These are phyloP conservation scores for Barnettozyma sp. DNA, from an alignment of 805 yeast species.

Conservation along the genomic window DNA sequence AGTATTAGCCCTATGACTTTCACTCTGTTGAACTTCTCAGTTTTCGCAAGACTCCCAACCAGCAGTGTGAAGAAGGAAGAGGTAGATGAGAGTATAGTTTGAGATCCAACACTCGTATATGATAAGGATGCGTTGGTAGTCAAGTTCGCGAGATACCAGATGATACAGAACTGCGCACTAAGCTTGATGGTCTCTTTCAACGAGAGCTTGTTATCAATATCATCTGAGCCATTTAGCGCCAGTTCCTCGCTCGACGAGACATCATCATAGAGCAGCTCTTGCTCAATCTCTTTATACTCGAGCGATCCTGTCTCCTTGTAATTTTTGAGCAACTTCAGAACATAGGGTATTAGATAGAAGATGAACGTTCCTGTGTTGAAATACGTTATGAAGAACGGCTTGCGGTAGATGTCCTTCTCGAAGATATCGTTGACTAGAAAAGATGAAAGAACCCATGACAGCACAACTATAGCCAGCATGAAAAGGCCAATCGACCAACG, in stretches of 20 bases:
- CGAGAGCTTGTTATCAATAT: conserved; percentile 27
- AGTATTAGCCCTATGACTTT: conserved; percentile 67
- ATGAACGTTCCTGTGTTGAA: conserved; percentile 81
- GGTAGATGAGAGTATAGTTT: conserved; percentile 87
- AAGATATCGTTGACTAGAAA: conserved; percentile 75
- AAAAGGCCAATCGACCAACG: conserved; percentile 74
- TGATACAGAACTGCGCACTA: conserved; percentile 72
- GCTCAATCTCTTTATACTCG: conserved; percentile 22
- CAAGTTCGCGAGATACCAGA: conserved; percentile 89
- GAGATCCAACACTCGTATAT: conserved; percentile 90
- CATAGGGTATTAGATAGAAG: conserved; percentile 64
- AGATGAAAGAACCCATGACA: conserved; percentile 88
- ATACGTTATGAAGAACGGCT: conserved; percentile 91
- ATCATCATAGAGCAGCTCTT: conserved; percentile 13
- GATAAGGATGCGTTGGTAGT: conserved; percentile 82
- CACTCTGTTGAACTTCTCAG: conserved; percentile 58
- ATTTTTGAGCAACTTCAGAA: conserved; percentile 22
- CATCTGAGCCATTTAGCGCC: conserved; percentile 15
- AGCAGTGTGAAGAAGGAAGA: conserved; percentile 88
- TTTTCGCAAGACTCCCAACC: conserved; percentile 64
- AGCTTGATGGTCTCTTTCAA: conserved; percentile 61
- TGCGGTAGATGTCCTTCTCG: conserved; percentile 61
- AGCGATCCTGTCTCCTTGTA: conserved; percentile 26
- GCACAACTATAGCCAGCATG: conserved; percentile 66
- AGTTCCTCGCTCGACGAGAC: conserved; percentile 25